Base-by-base conservation (phyloP, 352 stramenopile species). In the Plasmopara halstedii region DNA sequence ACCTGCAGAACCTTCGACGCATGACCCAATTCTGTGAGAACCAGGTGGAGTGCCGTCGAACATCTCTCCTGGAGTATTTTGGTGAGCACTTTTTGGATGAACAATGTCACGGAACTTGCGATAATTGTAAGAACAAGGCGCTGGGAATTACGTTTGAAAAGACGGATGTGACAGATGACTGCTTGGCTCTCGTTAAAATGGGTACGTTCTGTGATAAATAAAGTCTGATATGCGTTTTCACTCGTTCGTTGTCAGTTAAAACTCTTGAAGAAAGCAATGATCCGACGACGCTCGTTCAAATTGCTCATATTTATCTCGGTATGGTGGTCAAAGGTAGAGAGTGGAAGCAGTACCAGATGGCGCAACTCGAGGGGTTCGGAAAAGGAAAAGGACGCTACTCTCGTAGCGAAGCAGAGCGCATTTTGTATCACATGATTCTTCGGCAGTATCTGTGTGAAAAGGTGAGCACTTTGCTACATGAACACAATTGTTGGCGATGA, bases 21-120 rank as follows among this genome's bases (percentile, higher is more conserved):
- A 94, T 94, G 73, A 76, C 71, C 0, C 77, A 92, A 50, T 94
- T 92, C 51, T 94, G 83, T 46, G 83, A 94, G 46, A 94, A 94
- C 42, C 79, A 93, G 63, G 64, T 91, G 4, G 83, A 94, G 53
- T 94, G 83, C 42, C 70, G 83, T 7, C 71, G 83, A 41, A 92
- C 80, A 21, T 84, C 73, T 18, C 52, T 94, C 23, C 55, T 94
- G 7, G 83, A 91, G 56, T 94, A 92, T 52, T 94, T 94, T 58
- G 83, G 83, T n/a, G 83, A 94, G 38, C 80, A 94, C 51, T 94
- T 94, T 59, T 73, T 66, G 1, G 85, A 63, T 27, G 66, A 74
- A 5, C 58, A 83, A 25, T 94, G 83, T 40, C 64, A 77, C 19
- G 55, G 68, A 46, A 94, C 83, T 23, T 94, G 83, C 32, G 83